Conservation (phyloP, 2,329 filamentous ascomycete genomes). For the Fusarium staphyleae region DNA sequence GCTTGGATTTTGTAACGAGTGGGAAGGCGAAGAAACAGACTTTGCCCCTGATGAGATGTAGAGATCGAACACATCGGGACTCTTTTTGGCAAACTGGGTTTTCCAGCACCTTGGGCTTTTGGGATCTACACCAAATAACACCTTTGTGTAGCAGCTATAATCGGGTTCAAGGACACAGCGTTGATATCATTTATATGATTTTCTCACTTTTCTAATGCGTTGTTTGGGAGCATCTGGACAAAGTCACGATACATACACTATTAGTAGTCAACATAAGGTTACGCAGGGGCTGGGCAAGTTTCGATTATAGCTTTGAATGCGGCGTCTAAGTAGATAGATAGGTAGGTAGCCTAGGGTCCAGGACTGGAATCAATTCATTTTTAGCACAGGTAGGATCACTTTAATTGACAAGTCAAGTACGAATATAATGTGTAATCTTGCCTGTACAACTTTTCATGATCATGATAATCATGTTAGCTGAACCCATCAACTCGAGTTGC, state of each 20-base stretch:
- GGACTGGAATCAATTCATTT: too few relatives aligned
- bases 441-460: background rate
- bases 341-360: too few relatives aligned
- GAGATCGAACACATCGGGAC: background rate
- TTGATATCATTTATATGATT: background rate
- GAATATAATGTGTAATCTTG: too few relatives aligned
- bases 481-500: conserved; percentile 5
- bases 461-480: background rate
- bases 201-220: background rate
- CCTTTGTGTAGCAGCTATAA: background rate
- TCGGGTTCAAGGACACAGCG: background rate
- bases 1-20: conserved; percentile 53
- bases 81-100: background rate
- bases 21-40: conserved; percentile 40
- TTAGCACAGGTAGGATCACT: too few relatives aligned
- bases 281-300: too few relatives aligned
- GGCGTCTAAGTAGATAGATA: too few relatives aligned
- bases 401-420: too few relatives aligned
- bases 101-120: too few relatives aligned
- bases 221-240: background rate
- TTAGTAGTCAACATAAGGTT: background rate
- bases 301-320: too few relatives aligned
- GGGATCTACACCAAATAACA: background rate
- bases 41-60: conserved; percentile 46
- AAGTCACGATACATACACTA: background rate